Evolutionary conservation across 2,329 filamentous ascomycete species (phyloP), one percentile per base, ranked within the genome.

Genomic region (Hortaea werneckii): DNA sequence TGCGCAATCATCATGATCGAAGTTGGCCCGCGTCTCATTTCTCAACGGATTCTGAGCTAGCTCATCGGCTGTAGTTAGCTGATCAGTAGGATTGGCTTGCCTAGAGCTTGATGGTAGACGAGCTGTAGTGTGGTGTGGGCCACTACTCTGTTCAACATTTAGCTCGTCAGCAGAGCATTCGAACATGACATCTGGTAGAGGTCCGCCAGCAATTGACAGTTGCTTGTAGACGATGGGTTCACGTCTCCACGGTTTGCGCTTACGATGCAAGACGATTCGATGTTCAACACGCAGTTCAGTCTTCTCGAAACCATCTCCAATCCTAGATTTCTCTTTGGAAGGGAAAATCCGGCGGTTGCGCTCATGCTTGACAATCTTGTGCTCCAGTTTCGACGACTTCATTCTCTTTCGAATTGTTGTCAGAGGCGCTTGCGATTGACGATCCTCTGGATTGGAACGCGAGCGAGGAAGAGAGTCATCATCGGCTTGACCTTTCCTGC

Each of bases 141-240:
- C 37, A 27, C 7, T 26, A 26, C 20, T 40, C 10, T 29, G 28
- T 27, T 43, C 50, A 9, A 48, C 11, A 8, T 49, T 20, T n/a
- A 51, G 42, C 37, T 50, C 43, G 27, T 43, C 37, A 12, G 48
- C 45, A 28, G 46, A 43, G n/a, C 40, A 29, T 28, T 49, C 29
- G 39, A 60, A 59, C 2, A 48, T 34, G 2, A 59, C 56, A 3
- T 55, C 54, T n/a, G 58, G 58, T 20, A 61, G 41, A 9, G 56
- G 58, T 0, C 58, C 59, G 38, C 37, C 20, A n/a, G 37, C 9
- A 8, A 39, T 3, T 20, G 11, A 8, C 5, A 39, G 37, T n/a
- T 8, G 10, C 10, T 20, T 10, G 37, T 39, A 39, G 10, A 13
- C 10, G 10, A 39, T 8, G 10, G 37, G 9, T n/a, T n/a, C 37